A percentile compares a stretch with the other conserved stretches of the same genome.
phyloP scores from a whole-genome alignment of 768 basidiomycete species.

The Pluteus cervinus region DNA sequence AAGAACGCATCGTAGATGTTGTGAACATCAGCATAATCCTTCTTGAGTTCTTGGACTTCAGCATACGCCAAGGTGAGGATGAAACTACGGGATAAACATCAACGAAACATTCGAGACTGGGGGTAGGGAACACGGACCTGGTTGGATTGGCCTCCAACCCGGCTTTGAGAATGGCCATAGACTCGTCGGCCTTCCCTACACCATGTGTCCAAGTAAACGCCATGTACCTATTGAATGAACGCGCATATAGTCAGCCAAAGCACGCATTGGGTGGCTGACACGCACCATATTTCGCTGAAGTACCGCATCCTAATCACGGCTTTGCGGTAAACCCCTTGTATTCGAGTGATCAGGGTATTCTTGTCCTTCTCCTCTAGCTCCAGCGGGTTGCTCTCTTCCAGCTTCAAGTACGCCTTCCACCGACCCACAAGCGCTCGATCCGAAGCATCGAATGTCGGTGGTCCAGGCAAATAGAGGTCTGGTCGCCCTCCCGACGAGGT shows the following conservation, averaged over 20 bases:
- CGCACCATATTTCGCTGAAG: conserved; percentile 91
- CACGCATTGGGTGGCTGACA: conserved; percentile 1
- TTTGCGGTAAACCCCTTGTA: conserved; percentile 83
- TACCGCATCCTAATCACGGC: conserved; percentile 90
- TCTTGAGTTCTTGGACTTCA: conserved; percentile 59
- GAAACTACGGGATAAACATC: conserved; percentile 43
- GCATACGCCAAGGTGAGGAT: conserved; percentile 87
- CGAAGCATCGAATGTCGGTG: conserved; percentile 64
- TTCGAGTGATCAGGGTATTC: conserved; percentile 54
- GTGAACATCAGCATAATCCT: conserved; percentile 63
- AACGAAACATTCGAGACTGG: not conserved
- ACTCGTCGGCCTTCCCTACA: conserved; percentile 77
- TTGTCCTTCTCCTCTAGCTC: conserved; percentile 86
- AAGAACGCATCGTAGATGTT: conserved; percentile 70
- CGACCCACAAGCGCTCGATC: conserved; percentile 74
- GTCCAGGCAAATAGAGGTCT: conserved; percentile 58
- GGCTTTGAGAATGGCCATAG: conserved; percentile 68
- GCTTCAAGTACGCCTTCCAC: conserved; percentile 92
- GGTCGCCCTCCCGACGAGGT: conserved; percentile 29
- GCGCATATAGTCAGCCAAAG: conserved; percentile 1
- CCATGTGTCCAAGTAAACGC: conserved; percentile 78
- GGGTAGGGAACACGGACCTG: conserved; percentile 38
- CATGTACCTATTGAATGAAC: conserved; percentile 66
- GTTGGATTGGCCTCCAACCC: conserved; percentile 86
- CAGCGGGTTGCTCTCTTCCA: conserved; percentile 92